Base-by-base conservation (phyloP, 257 asterid genomes). In the Pogostemon cablin region DNA sequence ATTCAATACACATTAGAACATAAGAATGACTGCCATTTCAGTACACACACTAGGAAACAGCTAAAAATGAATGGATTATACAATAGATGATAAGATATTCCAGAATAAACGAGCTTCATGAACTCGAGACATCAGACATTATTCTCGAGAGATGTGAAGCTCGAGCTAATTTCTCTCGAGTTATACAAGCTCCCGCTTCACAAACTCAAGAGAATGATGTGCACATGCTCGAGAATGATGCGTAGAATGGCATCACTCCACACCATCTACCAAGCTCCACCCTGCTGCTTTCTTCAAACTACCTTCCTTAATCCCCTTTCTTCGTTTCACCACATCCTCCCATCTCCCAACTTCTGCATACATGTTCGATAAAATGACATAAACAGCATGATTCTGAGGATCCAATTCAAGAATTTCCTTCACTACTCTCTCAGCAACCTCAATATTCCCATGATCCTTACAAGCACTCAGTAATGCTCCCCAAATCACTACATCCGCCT, bases 281-380 rank as follows among this genome's bases (percentile, higher is more conserved):
- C 96, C 97, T 0, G 93, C 90, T 12, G 81, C 84, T 81, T 90
- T 93, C 84, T 81, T 87, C 79, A 81, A 75, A 75, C 85, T 77
- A 58, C 67, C 86, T 37, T 84, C 80, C 62, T 81, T 88, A 93
- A 92, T 92, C 62, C 59, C 79, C 81, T 85, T 80, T 79, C 97
- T 84, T 78, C 79, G 72, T 62, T 67, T 52, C 67, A 67, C 46
- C 70, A 90, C 98, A 74, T 84, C 92, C 25, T 88, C 93, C 98
- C 97, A 93, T 75, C 95, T 75, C 46, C 87, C 96, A 35, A 85
- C 86, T 83, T 92, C 93, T 0, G 98, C 98, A 63, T 90, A 88
- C 91, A 90, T 88, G 71, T 88, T 90, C 43, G 97, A 90, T 81
- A 93, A 78, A 47, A 87, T 83, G 55, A 93, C 91, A 81, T 86